phyloP scores from a whole-genome alignment of 2,329 filamentous ascomycete species.

The Fusarium anguioides region DNA sequence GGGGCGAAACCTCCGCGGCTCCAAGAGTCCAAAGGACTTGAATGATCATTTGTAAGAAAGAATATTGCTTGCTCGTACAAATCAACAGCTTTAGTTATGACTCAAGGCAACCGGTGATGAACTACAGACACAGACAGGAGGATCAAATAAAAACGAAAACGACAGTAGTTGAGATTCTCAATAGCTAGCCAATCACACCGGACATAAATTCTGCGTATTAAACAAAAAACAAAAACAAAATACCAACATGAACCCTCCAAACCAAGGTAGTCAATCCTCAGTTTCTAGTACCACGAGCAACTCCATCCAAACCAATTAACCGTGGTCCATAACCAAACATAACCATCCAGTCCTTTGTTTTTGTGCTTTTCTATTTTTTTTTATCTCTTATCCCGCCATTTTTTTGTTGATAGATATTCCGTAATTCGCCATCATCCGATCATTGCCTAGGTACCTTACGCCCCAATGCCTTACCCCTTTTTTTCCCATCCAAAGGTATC shows the following conservation, averaged over 20 bases:
- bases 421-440: conserved; percentile 26
- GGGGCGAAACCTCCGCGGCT: too few relatives aligned
- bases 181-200: not conserved
- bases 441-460: conserved; percentile 12
- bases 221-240: not conserved
- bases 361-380: not conserved
- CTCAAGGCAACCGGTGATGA: too few relatives aligned
- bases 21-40: too few relatives aligned
- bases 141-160: not conserved
- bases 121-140: too few relatives aligned
- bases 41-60: too few relatives aligned
- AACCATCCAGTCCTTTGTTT: not conserved
- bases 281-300: conserved; percentile 15
- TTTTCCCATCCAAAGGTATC: not conserved
- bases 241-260: not conserved
- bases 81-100: too few relatives aligned
- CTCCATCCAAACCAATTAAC: conserved; percentile 19
- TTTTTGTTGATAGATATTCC: conserved; percentile 21
- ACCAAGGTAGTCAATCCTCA: too few relatives aligned
- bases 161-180: not conserved
- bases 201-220: not conserved
- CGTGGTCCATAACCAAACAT: not conserved
- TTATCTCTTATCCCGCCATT: not conserved
- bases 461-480: conserved; percentile 14
- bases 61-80: too few relatives aligned